Conservation (phyloP, 169 alveolate genomes). For the Perkinsus olseni region DNA sequence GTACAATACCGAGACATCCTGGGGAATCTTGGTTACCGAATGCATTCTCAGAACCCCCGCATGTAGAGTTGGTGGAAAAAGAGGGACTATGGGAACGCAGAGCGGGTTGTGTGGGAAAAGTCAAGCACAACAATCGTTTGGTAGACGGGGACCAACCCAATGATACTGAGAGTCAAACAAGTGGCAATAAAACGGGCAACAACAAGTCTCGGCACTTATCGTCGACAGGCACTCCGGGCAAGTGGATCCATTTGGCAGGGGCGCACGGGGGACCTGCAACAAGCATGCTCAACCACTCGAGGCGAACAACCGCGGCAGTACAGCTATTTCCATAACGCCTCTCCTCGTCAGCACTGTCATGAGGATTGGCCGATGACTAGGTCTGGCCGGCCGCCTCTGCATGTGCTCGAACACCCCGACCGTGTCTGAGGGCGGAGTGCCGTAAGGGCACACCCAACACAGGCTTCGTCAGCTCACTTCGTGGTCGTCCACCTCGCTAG, state of each 20-base stretch:
- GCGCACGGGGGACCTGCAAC: not conserved
- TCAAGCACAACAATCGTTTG: not conserved
- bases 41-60: no score
- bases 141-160: conserved; percentile 1
- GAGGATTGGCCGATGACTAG: not conserved
- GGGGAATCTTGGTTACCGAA: no score
- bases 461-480: no score
- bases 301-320: not conserved
- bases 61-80: no score
- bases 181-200: not conserved
- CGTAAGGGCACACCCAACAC: not conserved
- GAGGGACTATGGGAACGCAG: no score
- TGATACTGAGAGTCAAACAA: not conserved
- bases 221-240: not conserved
- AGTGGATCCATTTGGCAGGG: not conserved
- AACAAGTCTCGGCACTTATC: not conserved
- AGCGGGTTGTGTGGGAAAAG: not conserved
- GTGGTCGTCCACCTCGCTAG: no score
- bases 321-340: not conserved
- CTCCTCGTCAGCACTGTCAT: not conserved
- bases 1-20: no score
- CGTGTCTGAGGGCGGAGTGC: not conserved
- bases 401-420: not conserved
- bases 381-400: not conserved
- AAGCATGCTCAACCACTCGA: not conserved